Evolutionary conservation across 768 basidiomycete species (phyloP).

Genomic region (Tulasnella sp.): DNA sequence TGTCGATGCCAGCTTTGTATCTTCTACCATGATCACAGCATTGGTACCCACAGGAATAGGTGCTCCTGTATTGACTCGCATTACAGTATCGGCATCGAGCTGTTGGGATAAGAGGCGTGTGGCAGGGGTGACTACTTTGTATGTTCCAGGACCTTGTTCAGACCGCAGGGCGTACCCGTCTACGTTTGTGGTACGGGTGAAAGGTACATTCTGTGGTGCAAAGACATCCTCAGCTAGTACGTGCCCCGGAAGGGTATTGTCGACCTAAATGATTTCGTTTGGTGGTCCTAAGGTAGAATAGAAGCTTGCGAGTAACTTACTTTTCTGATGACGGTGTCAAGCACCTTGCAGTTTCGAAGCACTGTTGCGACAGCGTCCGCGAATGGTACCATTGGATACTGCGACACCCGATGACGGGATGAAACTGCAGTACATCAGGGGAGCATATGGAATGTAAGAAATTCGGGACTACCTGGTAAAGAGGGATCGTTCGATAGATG

Average conservation of each 20-base stretch:
- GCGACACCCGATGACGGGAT: constrained; percentile 60
- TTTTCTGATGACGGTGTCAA: constrained; percentile 31
- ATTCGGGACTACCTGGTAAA: constrained; percentile 41
- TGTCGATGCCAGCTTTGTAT: constrained; percentile 61
- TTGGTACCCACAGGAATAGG: constrained; percentile 65
- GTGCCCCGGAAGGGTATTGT: constrained; percentile 44
- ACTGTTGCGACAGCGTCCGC: constrained; percentile 52
- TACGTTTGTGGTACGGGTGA: constrained; percentile 59
- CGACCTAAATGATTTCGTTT: constrained; percentile 36
- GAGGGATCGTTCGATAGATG: constrained; percentile 56
- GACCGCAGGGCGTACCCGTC: constrained; percentile 78
- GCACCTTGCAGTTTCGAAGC: constrained; percentile 34
- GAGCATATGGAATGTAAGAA: neutral
- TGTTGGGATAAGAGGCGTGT: constrained; percentile 26
- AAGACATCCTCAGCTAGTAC: constrained; percentile 65
- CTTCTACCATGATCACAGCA: constrained; percentile 86
- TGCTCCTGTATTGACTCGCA: constrained; percentile 77
- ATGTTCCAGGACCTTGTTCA: constrained; percentile 48
- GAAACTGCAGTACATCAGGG: constrained; percentile 35
- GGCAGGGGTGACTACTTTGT: constrained; percentile 51
- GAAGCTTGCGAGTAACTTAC: constrained; percentile 29
- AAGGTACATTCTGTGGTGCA: constrained; percentile 52
- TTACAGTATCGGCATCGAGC: constrained; percentile 36
- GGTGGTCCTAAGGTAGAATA: neutral
- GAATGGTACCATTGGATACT: constrained; percentile 58